Evolutionary conservation across 306 rosid genomes (phyloP).

Genomic region (Rubus parviflorus): DNA sequence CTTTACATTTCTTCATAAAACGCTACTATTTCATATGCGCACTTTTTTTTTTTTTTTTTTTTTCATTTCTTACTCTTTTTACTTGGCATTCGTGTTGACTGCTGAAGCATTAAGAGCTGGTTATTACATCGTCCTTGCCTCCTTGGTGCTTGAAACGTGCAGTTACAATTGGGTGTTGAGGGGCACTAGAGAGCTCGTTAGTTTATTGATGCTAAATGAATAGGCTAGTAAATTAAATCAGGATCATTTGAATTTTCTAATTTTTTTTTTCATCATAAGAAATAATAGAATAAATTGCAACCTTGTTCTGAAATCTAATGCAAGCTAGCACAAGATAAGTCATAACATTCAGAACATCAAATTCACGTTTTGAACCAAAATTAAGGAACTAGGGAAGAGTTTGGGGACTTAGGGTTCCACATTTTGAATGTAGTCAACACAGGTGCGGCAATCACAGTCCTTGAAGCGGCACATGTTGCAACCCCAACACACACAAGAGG

Average conservation of each 20-base stretch:
- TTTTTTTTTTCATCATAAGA: neutral
- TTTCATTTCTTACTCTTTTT: neutral
- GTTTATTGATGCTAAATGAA: too few relatives aligned
- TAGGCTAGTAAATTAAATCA: too few relatives aligned
- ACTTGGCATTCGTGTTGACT: neutral
- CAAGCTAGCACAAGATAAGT: neutral
- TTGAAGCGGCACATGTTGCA: conserved; percentile 54
- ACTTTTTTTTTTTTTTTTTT: neutral
- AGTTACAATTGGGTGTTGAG: neutral
- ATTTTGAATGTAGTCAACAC: conserved; percentile 45
- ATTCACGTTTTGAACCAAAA: neutral
- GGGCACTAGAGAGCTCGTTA: too few relatives aligned
- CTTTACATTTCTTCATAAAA: too few relatives aligned
- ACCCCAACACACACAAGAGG: conserved; percentile 42
- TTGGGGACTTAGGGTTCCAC: conserved; percentile 24
- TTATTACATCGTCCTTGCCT: too few relatives aligned
- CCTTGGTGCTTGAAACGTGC: neutral
- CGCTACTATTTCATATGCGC: too few relatives aligned
- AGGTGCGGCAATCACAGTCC: conserved; percentile 47
- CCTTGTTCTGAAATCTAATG: neutral
- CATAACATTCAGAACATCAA: neutral
- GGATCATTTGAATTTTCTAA: too few relatives aligned
- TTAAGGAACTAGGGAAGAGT: neutral
- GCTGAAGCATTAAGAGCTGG: neutral
- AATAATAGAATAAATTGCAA: neutral